Base-by-base conservation (phyloP, 345 rosid species). In the Trapa incisa region DNA sequence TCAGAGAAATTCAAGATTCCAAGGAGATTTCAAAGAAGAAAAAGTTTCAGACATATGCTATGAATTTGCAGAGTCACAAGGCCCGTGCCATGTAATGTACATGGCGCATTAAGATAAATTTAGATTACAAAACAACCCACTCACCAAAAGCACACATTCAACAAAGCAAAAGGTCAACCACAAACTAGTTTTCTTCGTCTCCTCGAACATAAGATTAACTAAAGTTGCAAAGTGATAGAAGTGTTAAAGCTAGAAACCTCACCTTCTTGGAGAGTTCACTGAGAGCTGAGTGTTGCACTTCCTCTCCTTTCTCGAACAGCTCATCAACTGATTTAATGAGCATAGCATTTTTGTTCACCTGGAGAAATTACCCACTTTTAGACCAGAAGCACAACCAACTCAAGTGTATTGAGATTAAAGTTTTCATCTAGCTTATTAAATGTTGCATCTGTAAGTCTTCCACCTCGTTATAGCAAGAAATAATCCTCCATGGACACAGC, bases 271-370 rank as follows among this genome's bases (percentile, higher is more conserved):
- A 77, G 52, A 87, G 74, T 57, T 71, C 91, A 47, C 80, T 73
- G 0, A 94, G 73, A 65, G 90, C 86, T 32, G 89, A 70, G 42
- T 72, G 75, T 61, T 76, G 78, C 16, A 91, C 75, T 32, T 76
- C 89, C 47, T 69, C 78, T 62, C 85, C 88, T 60, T 77, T 84
- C 72, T 79, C 77, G 65, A 91, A 77, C 33, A 91, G 70, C 60
- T 86, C 93, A 66, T 91, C 97, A 38, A 91, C 84, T 13, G 91
- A 80, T 73, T 70, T 83, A 72, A 95, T 89, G 1, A 94, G 76
- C 80, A 80, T 71, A 16, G 93, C 99, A 79, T 91, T 94, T 79
- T 84, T 87, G 77, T 80, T 85, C 68, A 87, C 87, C 97, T 94
- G 85, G 57, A 80, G 47, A 60, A 57, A 56, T 53, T 36, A 35